A percentile compares a stretch with the other conserved stretches of the same genome.
phyloP scores from a whole-genome alignment of 1,139 yeast genomes.

The Candida glucosophila region DNA sequence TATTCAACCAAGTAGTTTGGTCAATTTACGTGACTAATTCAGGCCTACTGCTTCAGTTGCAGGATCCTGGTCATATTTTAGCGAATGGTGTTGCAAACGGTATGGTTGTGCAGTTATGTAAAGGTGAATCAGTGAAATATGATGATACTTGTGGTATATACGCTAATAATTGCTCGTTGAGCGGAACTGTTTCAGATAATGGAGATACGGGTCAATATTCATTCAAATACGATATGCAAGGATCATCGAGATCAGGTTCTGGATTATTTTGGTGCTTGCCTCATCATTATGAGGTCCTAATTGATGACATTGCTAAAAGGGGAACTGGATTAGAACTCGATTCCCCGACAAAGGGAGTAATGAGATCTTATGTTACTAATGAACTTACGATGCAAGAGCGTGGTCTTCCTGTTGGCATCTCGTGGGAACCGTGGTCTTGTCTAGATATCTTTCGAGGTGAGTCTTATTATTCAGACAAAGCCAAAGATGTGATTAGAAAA shows the following conservation, averaged over 20 bases:
- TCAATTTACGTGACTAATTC: conserved; percentile 26
- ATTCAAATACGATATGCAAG: conserved; percentile 21
- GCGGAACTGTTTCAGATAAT: conserved; percentile 13
- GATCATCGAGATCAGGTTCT: conserved; percentile 21
- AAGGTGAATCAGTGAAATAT: conserved; percentile 34
- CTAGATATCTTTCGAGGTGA: conserved; percentile 16
- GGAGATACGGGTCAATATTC: conserved; percentile 20
- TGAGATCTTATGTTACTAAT: conserved; percentile 49
- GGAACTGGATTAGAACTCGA: conserved; percentile 39
- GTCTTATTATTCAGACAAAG: conserved; percentile 29
- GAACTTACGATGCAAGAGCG: conserved; percentile 39
- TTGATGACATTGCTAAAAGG: conserved; percentile 8
- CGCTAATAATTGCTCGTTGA: conserved; percentile 15
- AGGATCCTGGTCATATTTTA: conserved; percentile 47
- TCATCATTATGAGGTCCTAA: conserved; percentile 51
- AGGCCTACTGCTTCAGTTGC: conserved; percentile 25
- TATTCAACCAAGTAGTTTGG: conserved; percentile 37
- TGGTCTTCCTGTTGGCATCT: conserved; percentile 40
- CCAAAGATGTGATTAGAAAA: conserved; percentile 26
- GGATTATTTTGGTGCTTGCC: conserved; percentile 51
- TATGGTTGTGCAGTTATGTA: conserved; percentile 36
- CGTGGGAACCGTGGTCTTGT: conserved; percentile 54
- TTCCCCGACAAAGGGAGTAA: conserved; percentile 62
- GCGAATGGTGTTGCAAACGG: conserved; percentile 23
- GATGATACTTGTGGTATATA: conserved; percentile 45